Percentiles rank a stretch among this genome's conserved stretches.
Conservation (phyloP, 805 yeast species). For the Monosporozyma siamensis region DNA sequence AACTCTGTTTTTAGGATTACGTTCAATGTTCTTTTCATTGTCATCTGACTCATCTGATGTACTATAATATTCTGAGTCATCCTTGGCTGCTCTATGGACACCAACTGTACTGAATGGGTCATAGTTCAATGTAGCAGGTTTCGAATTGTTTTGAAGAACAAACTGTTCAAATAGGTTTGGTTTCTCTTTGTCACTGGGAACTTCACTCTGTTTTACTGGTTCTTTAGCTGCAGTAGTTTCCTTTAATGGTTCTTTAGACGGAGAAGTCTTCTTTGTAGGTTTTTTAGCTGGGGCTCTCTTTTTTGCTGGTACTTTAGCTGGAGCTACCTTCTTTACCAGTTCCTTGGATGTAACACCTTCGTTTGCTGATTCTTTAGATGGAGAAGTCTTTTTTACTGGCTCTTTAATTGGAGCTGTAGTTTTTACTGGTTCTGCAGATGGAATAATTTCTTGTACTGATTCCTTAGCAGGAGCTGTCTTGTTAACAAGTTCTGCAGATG, state of each 20-base stretch:
- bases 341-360: too few relatives aligned
- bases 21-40: not conserved
- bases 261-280: not conserved
- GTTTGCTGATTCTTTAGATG: too few relatives aligned
- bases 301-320: not conserved
- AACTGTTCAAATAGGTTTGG: not conserved
- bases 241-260: too few relatives aligned
- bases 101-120: not conserved
- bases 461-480: too few relatives aligned
- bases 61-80: not conserved
- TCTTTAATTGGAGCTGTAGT: too few relatives aligned
- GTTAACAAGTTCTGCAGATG: too few relatives aligned
- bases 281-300: not conserved
- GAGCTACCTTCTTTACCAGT: too few relatives aligned
- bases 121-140: not conserved
- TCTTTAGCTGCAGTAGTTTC: not conserved
- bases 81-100: not conserved
- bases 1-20: not conserved
- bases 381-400: too few relatives aligned
- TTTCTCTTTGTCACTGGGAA: not conserved
- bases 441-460: too few relatives aligned
- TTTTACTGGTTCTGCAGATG: too few relatives aligned
- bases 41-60: not conserved
- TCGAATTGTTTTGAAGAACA: not conserved
- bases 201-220: too few relatives aligned